Evolutionary conservation across 805 yeast genomes (phyloP).

Genomic region (Lipomyces sp.): DNA sequence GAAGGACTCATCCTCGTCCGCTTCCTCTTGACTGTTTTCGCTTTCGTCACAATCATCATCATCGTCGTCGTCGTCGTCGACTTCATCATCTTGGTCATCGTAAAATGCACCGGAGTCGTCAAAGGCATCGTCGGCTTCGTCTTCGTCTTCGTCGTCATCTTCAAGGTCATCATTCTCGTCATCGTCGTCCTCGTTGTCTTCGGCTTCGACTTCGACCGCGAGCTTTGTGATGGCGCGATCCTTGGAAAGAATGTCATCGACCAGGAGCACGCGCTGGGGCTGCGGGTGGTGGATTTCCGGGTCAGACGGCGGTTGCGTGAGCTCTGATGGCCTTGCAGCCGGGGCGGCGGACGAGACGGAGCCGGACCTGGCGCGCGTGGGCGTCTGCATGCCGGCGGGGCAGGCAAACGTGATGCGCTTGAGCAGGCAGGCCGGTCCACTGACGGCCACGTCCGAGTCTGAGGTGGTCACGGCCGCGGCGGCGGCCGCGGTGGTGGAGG

Average conservation of each 20-base stretch:
- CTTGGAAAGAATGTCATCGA: constrained; percentile 24
- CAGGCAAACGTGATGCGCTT: constrained; percentile 23
- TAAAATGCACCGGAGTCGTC: constrained; percentile 3
- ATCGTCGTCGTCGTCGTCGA: neutral
- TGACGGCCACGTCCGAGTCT: neutral
- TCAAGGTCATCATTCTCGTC: constrained; percentile 11
- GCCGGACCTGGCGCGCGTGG: constrained; percentile 7
- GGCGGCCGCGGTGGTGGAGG: constrained; percentile 1
- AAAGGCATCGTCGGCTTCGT: constrained; percentile 8
- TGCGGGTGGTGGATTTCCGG: constrained; percentile 18
- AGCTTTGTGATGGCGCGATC: constrained; percentile 19
- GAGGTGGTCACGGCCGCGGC: neutral
- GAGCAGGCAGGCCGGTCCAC: neutral
- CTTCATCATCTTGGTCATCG: constrained; percentile 1
- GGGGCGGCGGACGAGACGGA: neutral
- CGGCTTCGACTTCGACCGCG: constrained; percentile 22
- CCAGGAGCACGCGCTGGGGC: constrained; percentile 23
- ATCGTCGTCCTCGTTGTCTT: constrained; percentile 19
- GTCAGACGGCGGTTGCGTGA: neutral
- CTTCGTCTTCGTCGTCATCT: constrained; percentile 17
- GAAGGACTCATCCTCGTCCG: neutral
- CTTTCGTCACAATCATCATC: neutral
- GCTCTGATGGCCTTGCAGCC: too few relatives aligned
- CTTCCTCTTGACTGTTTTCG: neutral
- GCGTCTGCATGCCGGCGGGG: neutral